Evolutionary conservation across 1,139 yeast genomes (phyloP).

Genomic region (Yamadazyma sp.): DNA sequence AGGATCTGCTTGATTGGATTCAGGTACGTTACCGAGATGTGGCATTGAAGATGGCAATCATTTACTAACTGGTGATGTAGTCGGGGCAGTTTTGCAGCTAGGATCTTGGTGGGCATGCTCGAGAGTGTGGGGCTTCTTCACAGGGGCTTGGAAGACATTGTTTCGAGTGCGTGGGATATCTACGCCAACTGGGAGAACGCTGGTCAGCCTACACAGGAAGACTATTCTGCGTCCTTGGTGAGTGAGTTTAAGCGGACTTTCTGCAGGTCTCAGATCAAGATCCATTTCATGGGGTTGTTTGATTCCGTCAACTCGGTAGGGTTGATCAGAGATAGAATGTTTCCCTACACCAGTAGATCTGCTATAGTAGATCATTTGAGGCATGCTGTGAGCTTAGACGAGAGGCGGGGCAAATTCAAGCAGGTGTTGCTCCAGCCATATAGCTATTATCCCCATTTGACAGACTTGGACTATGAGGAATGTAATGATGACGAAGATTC

Average conservation of each 20-base stretch:
- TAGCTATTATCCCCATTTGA: conserved; percentile 32
- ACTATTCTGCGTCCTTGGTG: conserved; percentile 41
- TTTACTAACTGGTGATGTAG: conserved; percentile 22
- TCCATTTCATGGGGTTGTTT: conserved; percentile 64
- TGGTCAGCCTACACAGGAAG: conserved; percentile 51
- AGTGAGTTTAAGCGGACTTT: conserved; percentile 54
- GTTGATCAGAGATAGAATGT: conserved; percentile 51
- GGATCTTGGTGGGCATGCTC: conserved; percentile 63
- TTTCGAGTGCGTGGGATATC: conserved; percentile 59
- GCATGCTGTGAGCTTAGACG: conserved; percentile 67
- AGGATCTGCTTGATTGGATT: conserved; percentile 58
- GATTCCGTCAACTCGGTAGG: conserved; percentile 71
- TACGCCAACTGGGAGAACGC: conserved; percentile 62
- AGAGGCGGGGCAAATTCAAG: conserved; percentile 60
- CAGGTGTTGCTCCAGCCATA: conserved; percentile 47
- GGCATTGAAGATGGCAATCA: not conserved
- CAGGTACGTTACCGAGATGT: too few species aligned
- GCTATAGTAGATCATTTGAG: conserved; percentile 56
- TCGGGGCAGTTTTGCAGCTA: conserved; percentile 65
- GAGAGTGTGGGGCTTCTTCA: conserved; percentile 58
- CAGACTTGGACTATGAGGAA: conserved; percentile 21
- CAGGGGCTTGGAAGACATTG: conserved; percentile 53
- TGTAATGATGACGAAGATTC: conserved; percentile 6
- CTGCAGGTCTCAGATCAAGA: conserved; percentile 40
- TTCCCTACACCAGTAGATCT: conserved; percentile 55